These are phyloP conservation scores for Mycena indigotica DNA, from an alignment of 768 basidiomycete species.

Conservation along the genomic window DNA sequence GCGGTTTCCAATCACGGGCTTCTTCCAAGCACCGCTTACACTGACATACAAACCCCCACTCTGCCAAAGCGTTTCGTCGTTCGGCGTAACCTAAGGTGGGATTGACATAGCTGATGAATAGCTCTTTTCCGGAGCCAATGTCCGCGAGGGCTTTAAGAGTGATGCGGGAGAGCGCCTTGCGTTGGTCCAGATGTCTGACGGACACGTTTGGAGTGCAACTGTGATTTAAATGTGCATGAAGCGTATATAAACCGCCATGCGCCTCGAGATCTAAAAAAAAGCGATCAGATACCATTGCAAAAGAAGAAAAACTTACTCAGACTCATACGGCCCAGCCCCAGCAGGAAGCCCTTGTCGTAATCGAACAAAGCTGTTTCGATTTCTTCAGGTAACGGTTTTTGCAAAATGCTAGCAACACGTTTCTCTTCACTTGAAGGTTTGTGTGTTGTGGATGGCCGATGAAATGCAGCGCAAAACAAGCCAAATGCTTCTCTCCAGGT, in stretches of 20 bases:
- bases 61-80: constrained; percentile 56
- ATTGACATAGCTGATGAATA: constrained; percentile 78
- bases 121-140: constrained; percentile 73
- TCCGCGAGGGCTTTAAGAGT: constrained; percentile 67
- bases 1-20: constrained; percentile 39
- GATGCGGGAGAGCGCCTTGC: constrained; percentile 71
- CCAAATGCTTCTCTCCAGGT: constrained; percentile 70
- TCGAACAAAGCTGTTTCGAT: constrained; percentile 65
- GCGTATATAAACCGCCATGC: constrained; percentile 81
- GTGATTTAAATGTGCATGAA: constrained; percentile 90
- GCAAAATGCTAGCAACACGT: constrained; percentile 57
- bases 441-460: constrained; percentile 26
- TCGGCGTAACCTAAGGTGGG: constrained; percentile 51
- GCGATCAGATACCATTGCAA: constrained; percentile 2
- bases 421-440: constrained; percentile 60
- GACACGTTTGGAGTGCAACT: constrained; percentile 79
- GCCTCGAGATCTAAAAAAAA: constrained; percentile 67
- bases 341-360: constrained; percentile 70
- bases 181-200: constrained; percentile 73
- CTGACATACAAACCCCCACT: constrained; percentile 78
- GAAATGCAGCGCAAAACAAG: constrained; percentile 62
- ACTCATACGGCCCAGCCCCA: constrained; percentile 74
- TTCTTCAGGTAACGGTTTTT: constrained; percentile 49
- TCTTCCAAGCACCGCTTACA: constrained; percentile 74
- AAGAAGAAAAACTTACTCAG: constrained; percentile 57